Base-by-base conservation (phyloP, 1,139 yeast species). In the Suhomyces bribrorum region DNA sequence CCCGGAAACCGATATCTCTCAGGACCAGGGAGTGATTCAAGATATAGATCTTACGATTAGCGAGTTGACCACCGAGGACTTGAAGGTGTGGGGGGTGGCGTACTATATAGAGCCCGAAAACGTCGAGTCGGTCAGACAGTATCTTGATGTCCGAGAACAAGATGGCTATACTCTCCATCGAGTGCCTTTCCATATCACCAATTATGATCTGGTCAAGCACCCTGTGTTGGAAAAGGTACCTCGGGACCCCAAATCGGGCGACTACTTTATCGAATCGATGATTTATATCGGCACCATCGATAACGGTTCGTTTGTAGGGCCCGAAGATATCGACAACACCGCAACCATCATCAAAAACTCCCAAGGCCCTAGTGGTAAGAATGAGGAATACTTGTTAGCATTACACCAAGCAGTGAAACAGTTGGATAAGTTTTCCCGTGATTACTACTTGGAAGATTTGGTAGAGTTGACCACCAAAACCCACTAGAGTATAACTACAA, bases 281-380 rank as follows among this genome's bases (percentile, higher is more conserved):
- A 88, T 88, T 0, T 90, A 89, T 57, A 86, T 90, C 24, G 97
- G 97, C 1, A 85, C 90, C 2, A 76, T 83, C 1, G 84, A 78
- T 13, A 89, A 89, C 53, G 83, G 71, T 38, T 86, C 95, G 5
- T 90, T 88, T 57, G 71, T 87, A 1, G 97, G 97, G 0, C 94
- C 95, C 0, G 96, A 87, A 49, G 59, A 65, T 1, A 53, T 79
- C 0, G 59, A 59, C 4, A 61, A 61, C 0, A 82, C 96, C 0
- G 95, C 95, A 0, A 45, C 51, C 7, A 73, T 77, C 8, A 87
- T 90, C 17, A 63, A 68, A 14, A 49, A 51, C 0, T 69, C 86
- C 14, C 54, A 52, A 4, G 97, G 97, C 0, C 94, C 95, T 5
- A 83, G 94, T 52, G 97, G 97, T 0, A 70, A 72, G 14, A 90